Conservation (phyloP, 805 yeast species). For the Candida namnaoensis region DNA sequence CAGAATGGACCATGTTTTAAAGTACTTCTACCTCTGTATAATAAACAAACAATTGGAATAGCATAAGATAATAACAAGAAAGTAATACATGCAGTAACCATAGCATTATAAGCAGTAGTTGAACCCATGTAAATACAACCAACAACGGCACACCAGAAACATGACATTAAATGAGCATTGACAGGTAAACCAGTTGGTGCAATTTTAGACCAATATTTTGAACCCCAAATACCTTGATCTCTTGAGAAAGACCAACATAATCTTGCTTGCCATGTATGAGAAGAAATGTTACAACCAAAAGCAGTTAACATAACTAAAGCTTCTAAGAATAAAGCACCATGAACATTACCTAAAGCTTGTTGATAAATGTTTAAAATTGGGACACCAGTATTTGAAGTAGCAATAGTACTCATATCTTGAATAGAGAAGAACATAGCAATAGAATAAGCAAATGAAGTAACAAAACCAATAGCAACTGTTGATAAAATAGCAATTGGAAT, state of each 20-base stretch:
- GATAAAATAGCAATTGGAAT: conserved; percentile 56
- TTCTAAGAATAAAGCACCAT: conserved; percentile 47
- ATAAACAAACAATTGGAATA: conserved; percentile 42
- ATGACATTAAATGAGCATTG: conserved; percentile 48
- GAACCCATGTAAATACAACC: conserved; percentile 62
- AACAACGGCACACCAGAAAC: conserved; percentile 40
- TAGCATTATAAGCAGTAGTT: conserved; percentile 57
- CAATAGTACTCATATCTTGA: conserved; percentile 38
- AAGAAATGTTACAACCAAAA: conserved; percentile 48
- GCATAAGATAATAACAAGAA: conserved; percentile 50
- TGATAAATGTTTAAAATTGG: conserved; percentile 58
- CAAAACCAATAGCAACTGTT: conserved; percentile 57
- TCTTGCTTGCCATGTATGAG: conserved; percentile 64
- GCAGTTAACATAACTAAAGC: conserved; percentile 43
- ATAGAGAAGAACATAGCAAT: conserved; percentile 54
- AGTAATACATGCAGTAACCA: conserved; percentile 52
- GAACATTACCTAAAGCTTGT: conserved; percentile 44
- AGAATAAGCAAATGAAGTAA: conserved; percentile 43
- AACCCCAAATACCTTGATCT: conserved; percentile 53
- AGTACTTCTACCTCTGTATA: conserved; percentile 39
- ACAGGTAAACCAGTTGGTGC: conserved; percentile 45
- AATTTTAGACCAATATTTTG: conserved; percentile 39
- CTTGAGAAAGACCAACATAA: conserved; percentile 62
- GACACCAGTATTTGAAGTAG: conserved; percentile 41
- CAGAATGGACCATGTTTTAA: conserved; percentile 61